Evolutionary conservation across 441 rosid species (phyloP).

Genomic region (Omphalea diandra): DNA sequence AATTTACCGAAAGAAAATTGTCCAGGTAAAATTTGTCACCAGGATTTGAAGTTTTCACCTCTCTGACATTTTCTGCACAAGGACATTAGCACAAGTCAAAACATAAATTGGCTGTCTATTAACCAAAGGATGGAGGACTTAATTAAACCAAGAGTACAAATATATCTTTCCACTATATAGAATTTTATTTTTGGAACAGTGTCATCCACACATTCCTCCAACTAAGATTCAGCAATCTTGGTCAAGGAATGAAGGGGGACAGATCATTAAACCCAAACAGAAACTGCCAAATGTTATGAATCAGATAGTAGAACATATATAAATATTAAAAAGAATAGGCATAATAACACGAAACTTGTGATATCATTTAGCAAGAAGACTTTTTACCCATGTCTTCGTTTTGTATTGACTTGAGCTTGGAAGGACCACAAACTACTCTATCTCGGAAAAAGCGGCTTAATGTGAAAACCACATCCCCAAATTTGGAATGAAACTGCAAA

Average conservation of each 20-base stretch:
- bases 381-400: constrained; percentile 45
- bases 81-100: too few species aligned
- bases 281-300: constrained; percentile 10
- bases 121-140: background rate
- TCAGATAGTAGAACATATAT: background rate
- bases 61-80: too few species aligned
- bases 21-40: too few species aligned
- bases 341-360: background rate
- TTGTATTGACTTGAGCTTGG: constrained; percentile 38
- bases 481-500: constrained; percentile 77
- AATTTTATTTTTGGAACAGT: constrained; percentile 4
- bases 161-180: constrained; percentile 5
- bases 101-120: constrained; percentile 8
- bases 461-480: constrained; percentile 80
- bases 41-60: too few species aligned
- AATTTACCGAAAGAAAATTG: constrained; percentile 30
- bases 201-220: background rate
- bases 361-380: constrained; percentile 27
- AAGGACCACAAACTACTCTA: constrained; percentile 36
- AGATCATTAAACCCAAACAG: background rate
- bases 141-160: background rate
- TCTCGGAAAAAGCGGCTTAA: constrained; percentile 88
- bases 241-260: background rate
- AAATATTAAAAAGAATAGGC: background rate
- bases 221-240: background rate